These are phyloP conservation scores for Mycena indigotica DNA, from an alignment of 768 basidiomycete genomes.

Conservation along the genomic window DNA sequence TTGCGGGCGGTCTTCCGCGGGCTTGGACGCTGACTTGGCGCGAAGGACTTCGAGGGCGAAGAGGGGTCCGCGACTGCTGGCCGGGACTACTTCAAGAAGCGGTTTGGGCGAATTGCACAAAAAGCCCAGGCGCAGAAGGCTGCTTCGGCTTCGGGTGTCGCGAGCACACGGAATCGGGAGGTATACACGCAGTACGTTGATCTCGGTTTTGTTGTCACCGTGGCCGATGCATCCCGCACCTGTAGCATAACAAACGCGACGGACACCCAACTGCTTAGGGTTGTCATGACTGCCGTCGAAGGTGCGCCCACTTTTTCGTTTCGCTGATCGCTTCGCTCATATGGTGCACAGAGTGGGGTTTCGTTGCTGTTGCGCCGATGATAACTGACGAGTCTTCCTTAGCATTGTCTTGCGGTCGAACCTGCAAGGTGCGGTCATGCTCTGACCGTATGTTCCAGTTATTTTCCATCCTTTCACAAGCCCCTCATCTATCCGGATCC, in stretches of 20 bases:
- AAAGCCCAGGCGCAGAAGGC: conserved; percentile 81
- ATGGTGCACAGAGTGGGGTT: too few species aligned
- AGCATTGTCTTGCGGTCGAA: too few species aligned
- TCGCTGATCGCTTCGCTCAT: not conserved
- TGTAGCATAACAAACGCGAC: conserved; percentile 83
- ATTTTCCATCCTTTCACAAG: too few species aligned
- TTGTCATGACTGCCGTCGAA: conserved; percentile 97
- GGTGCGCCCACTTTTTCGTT: conserved; percentile 45
- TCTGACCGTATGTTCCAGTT: too few species aligned
- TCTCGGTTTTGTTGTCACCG: too few species aligned
- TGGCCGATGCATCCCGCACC: too few species aligned
- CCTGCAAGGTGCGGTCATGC: too few species aligned
- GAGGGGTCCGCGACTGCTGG: conserved; percentile 71
- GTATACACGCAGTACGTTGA: conserved; percentile 90
- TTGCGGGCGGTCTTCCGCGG: not conserved
- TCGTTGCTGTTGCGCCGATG: too few species aligned
- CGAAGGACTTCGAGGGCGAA: conserved; percentile 86
- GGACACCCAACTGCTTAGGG: conserved; percentile 81
- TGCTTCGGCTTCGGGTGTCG: too few species aligned
- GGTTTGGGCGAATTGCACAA: conserved; percentile 77
- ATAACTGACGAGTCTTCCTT: too few species aligned
- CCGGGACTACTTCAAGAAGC: conserved; percentile 84
- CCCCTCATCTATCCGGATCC: too few species aligned
- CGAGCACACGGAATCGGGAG: too few species aligned
- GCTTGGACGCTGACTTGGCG: conserved; percentile 1